Base-by-base conservation (phyloP, 306 rosid species). In the Elaeagnus macrophylla region DNA sequence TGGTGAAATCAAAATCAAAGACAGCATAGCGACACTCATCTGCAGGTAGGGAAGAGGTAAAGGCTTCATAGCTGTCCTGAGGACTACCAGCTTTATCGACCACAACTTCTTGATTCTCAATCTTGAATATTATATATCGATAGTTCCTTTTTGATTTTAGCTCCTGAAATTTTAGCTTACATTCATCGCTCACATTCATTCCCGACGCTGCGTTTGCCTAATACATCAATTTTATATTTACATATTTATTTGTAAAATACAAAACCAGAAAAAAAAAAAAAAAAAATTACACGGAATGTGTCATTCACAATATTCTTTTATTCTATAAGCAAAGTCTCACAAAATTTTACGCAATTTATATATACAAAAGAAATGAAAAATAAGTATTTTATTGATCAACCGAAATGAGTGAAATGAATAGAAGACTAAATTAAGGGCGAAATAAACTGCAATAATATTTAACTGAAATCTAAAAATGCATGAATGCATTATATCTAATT, bases 11-110 rank as follows among this genome's bases (percentile, higher is more conserved):
- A 32, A 85, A 75, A 56, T 85, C 89, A 45, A 63, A 85, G 52
- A 85, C 86, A 50, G 86, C 80, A 37, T 81, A 81, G 53, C 94
- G 86, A 18, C 94, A 85, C 37, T 85, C 89, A 44, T 77, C 35
- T 4, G 85, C 59, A 7, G 94, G 94, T 44, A 85, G 40, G 43
- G 85, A 70, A 0, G 65, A 75, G 6, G 71, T 7, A 37, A 85
- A 85, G 39, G 71, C 75, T 0, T 81, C 89, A 0, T 85, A 81
- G 35, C 71, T 76, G 39, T 76, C 78, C 9, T 61, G 52, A 0
- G 77, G 83, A 42, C 57, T 46, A 10, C 89, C 94, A 16, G 62
- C 32, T 65, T 62, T 79, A 39, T 81, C 94, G 40, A 81, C 78
- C 58, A 85, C 77, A 36, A 81, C 84, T 62, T 67, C 78, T 56